A percentile compares a stretch with the other conserved stretches of the same genome.
Conservation (phyloP, 768 basidiomycete genomes). For the Calocera cornea region DNA sequence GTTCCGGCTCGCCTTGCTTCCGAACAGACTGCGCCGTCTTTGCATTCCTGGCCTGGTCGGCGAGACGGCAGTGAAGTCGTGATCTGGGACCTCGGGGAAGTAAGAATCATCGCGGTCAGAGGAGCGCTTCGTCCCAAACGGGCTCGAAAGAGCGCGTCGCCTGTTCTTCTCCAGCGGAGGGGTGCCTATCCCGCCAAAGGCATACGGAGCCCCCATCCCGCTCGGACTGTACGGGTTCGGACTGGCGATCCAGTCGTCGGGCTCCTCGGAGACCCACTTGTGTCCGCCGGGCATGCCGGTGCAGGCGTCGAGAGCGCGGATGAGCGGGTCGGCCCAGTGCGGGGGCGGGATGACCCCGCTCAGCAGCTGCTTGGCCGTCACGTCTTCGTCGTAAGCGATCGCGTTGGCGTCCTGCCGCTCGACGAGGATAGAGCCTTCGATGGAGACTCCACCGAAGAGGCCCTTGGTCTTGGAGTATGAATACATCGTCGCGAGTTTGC, state of each 20-base stretch:
- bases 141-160: constrained; percentile 21
- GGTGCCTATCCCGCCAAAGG: constrained; percentile 39
- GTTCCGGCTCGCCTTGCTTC: neutral
- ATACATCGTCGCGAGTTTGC: constrained; percentile 89
- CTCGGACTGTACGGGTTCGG: constrained; percentile 16
- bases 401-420: constrained; percentile 89
- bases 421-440: constrained; percentile 81
- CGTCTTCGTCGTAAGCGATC: constrained; percentile 60
- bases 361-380: constrained; percentile 66
- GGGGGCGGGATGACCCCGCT: constrained; percentile 63
- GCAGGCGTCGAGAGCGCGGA: constrained; percentile 57
- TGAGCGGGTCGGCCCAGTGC: constrained; percentile 61
- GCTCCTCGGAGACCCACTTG: constrained; percentile 50
- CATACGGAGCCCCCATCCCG: constrained; percentile 32
- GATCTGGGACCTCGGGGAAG: constrained; percentile 27
- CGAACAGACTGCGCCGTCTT: neutral
- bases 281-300: constrained; percentile 55
- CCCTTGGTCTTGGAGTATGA: constrained; percentile 87
- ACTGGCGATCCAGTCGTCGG: constrained; percentile 13
- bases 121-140: constrained; percentile 38
- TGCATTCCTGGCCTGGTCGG: neutral
- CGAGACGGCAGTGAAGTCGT: neutral
- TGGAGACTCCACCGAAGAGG: constrained; percentile 74
- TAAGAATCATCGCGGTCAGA: constrained; percentile 45
- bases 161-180: constrained; percentile 28